phyloP scores from a whole-genome alignment of 192 early-diverging fungal species.

The Coemansia sp. region DNA sequence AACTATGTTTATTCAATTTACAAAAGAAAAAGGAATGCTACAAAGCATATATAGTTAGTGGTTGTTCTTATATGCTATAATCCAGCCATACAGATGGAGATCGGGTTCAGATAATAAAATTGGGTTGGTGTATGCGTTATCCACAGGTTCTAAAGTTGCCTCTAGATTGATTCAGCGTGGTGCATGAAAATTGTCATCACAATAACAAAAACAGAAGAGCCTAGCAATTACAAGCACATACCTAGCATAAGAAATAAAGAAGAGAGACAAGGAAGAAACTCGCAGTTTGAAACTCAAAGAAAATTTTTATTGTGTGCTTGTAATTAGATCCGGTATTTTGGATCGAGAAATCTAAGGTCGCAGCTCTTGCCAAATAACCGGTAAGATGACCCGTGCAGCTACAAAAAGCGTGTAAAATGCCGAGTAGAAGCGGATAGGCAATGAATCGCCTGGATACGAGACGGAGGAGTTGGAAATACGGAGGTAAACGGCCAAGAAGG shows the following conservation, averaged over 20 bases:
- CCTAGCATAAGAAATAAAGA: neutral
- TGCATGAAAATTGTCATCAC: slow-evolving; percentile 55
- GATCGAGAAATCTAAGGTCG: slow-evolving; percentile 17
- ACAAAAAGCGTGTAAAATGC: slow-evolving; percentile 56
- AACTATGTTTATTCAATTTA: too few species aligned
- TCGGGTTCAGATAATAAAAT: too few species aligned
- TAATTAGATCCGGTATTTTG: too few species aligned
- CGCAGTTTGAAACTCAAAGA: too few species aligned
- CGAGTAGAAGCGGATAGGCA: slow-evolving; percentile 18
- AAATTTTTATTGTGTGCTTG: too few species aligned
- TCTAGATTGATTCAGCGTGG: slow-evolving; percentile 34
- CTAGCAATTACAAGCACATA: neutral
- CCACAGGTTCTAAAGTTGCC: too few species aligned
- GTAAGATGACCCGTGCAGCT: slow-evolving; percentile 55
- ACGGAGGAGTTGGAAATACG: slow-evolving; percentile 19
- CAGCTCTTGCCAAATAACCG: slow-evolving; percentile 45
- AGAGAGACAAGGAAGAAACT: too few species aligned
- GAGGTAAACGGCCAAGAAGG: slow-evolving; percentile 52
- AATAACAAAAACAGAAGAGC: neutral
- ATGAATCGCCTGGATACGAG: slow-evolving; percentile 20
- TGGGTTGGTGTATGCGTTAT: too few species aligned
- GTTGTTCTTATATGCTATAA: too few species aligned
- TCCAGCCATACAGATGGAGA: too few species aligned
- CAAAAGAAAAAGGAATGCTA: too few species aligned
- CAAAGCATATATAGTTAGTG: too few species aligned